These are phyloP conservation scores for Aureobasidium melanogenum DNA, from an alignment of 2,329 filamentous ascomycete species.

Conservation along the genomic window DNA sequence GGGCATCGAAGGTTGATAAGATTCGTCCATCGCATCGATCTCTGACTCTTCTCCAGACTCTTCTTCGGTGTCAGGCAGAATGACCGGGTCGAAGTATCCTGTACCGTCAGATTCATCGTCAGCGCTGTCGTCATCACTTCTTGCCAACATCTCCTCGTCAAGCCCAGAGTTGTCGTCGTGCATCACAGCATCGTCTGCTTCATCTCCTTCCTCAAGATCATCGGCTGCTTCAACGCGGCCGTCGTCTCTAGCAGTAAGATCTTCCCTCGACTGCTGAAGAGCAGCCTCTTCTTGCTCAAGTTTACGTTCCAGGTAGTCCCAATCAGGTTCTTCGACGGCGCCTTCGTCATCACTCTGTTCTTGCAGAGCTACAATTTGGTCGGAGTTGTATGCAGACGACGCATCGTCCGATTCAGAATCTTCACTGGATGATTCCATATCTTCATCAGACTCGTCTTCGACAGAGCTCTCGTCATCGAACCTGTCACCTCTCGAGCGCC, in stretches of 20 bases:
- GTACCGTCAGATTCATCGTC: not conserved
- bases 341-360: slow-evolving; percentile 12
- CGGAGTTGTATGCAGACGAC: slow-evolving; percentile 2
- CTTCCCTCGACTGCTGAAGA: slow-evolving; percentile 1
- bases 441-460: not conserved
- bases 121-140: slow-evolving; percentile 3
- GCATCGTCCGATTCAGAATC: not conserved
- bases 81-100: not conserved
- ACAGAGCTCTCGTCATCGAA: slow-evolving; percentile 1
- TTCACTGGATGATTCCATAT: not conserved
- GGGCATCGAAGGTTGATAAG: slow-evolving; percentile 3
- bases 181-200: not conserved
- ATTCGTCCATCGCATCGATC: not conserved
- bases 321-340: slow-evolving; percentile 8
- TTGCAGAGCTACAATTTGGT: slow-evolving; percentile 5
- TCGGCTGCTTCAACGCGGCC: not conserved
- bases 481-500: not conserved
- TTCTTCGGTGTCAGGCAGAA: not conserved
- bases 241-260: not conserved
- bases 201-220: not conserved
- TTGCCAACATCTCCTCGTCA: not conserved
- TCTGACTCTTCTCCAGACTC: not conserved
- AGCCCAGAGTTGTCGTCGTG: not conserved
- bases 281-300: slow-evolving; percentile 1
- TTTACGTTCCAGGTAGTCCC: not conserved